Evolutionary conservation across 2,329 filamentous ascomycete genomes (phyloP).

Genomic region (Penicillium sp.): DNA sequence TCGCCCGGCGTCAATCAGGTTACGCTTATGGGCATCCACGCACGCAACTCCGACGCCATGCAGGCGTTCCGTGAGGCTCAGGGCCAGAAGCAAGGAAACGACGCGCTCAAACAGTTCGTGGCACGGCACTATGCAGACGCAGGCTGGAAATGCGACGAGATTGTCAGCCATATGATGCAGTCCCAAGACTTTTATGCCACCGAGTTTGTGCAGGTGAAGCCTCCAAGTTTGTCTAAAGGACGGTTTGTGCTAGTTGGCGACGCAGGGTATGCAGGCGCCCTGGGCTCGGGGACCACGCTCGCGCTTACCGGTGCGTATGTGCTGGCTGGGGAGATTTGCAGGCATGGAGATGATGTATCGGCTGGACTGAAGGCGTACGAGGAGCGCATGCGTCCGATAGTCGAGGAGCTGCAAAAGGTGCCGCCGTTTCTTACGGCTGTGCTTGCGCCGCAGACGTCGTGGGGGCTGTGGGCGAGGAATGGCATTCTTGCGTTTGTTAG

Average conservation of each 20-base stretch:
- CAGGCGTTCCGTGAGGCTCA: slow-evolving; percentile 39
- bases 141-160: slow-evolving; percentile 30
- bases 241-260: slow-evolving; percentile 37
- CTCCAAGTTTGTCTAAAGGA: slow-evolving; percentile 26
- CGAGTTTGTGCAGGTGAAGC: slow-evolving; percentile 30
- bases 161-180: slow-evolving; percentile 27
- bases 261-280: slow-evolving; percentile 32
- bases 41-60: slow-evolving; percentile 26
- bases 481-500: slow-evolving; percentile 37
- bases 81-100: slow-evolving; percentile 34
- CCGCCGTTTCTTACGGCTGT: slow-evolving; percentile 31
- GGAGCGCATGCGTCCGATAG: slow-evolving; percentile 33
- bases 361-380: slow-evolving; percentile 35
- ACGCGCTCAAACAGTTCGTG: slow-evolving; percentile 31
- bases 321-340: slow-evolving; percentile 47
- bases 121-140: slow-evolving; percentile 23
- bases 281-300: slow-evolving; percentile 31
- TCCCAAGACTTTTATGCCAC: slow-evolving; percentile 35
- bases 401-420: slow-evolving; percentile 30
- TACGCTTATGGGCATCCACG: slow-evolving; percentile 34
- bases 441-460: slow-evolving; percentile 44
- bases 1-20: slow-evolving; percentile 28
- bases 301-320: slow-evolving; percentile 46
- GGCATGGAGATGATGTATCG: slow-evolving; percentile 26
- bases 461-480: slow-evolving; percentile 47